Conservation (phyloP, 331 rosid genomes). For the Acacia pycnantha region DNA sequence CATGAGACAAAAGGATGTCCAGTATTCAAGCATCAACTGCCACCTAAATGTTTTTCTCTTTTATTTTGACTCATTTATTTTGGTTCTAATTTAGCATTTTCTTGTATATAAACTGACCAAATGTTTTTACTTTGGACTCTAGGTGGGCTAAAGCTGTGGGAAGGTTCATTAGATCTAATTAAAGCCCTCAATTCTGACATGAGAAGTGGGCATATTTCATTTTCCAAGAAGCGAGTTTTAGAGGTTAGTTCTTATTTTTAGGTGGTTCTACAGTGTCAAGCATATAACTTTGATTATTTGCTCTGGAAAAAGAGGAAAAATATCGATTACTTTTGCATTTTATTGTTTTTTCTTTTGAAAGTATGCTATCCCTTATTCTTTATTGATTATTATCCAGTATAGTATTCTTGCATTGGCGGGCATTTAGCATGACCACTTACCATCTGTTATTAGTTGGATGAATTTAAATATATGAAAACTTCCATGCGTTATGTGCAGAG, state of each 20-base stretch:
- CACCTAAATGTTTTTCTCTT: not conserved
- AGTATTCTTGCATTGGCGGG: not conserved
- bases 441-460: not conserved
- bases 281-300: not conserved
- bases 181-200: slow-evolving; percentile 66
- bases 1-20: not conserved
- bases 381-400: not conserved
- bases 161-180: slow-evolving; percentile 83
- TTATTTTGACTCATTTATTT: not conserved
- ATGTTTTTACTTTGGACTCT: slow-evolving; percentile 16
- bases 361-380: not conserved
- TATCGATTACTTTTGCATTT: not conserved
- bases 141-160: slow-evolving; percentile 96
- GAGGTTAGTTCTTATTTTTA: slow-evolving; percentile 63
- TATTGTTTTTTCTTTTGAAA: not conserved
- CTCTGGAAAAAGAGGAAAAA: not conserved
- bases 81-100: not conserved
- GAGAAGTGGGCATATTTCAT: slow-evolving; percentile 47
- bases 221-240: slow-evolving; percentile 64
- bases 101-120: not conserved
- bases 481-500: not conserved
- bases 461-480: not conserved
- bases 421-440: not conserved
- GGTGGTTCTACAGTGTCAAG: slow-evolving; percentile 34
- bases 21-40: not conserved